A percentile compares a stretch with the other conserved stretches of the same genome.
phyloP scores from a whole-genome alignment of 306 rosid genomes.

The Corylus avellana region DNA sequence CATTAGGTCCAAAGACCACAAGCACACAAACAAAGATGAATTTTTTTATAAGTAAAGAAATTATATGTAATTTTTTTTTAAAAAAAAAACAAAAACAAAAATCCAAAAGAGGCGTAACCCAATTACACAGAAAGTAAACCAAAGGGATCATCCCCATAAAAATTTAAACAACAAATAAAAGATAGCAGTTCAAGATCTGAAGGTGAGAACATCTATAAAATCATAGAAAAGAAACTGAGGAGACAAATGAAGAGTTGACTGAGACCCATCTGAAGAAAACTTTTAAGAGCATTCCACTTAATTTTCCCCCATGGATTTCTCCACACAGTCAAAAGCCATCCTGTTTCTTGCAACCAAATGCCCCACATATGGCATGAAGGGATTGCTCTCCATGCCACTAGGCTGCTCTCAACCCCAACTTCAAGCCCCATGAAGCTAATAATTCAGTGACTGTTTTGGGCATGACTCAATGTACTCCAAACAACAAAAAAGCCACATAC shows the following conservation, averaged over 20 bases:
- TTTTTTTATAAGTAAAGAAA: not conserved
- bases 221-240: not conserved
- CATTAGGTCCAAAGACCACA: not conserved
- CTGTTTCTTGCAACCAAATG: not conserved
- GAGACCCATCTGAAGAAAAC: not conserved
- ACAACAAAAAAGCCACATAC: not conserved
- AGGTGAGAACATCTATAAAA: not conserved
- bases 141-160: no score
- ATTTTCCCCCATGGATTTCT: not conserved
- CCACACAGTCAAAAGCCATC: not conserved
- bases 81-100: not conserved
- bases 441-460: not conserved
- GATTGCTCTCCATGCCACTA: not conserved
- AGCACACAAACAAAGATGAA: not conserved
- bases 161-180: no score
- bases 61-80: not conserved
- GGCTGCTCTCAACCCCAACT: not conserved
- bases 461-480: not conserved
- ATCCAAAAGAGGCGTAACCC: not conserved
- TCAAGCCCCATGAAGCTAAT: not conserved
- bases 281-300: not conserved
- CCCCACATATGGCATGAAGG: not conserved
- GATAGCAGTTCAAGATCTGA: not conserved
- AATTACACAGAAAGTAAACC: not conserved
- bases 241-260: not conserved